phyloP scores from a whole-genome alignment of 2,329 filamentous ascomycete species.

The Aphanoascus verrucosus region DNA sequence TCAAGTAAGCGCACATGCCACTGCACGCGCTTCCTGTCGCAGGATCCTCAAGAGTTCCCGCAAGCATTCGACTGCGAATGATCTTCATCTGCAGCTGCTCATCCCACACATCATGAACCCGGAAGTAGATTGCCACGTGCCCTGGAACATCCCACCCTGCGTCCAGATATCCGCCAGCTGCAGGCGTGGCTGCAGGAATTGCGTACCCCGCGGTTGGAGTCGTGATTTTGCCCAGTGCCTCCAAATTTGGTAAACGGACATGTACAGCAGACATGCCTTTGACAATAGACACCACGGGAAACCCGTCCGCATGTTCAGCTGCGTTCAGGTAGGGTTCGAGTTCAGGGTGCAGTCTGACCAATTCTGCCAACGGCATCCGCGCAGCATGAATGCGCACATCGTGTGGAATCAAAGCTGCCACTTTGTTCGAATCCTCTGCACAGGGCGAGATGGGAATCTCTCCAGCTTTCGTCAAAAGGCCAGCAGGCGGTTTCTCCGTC shows the following conservation, averaged over 20 bases:
- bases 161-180: conserved; percentile 17
- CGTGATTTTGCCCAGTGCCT: conserved; percentile 41
- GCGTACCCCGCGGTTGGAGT: conserved; percentile 17
- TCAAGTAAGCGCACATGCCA: conserved; percentile 36
- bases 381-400: conserved; percentile 51
- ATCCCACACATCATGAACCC: conserved; percentile 20
- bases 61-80: conserved; percentile 26
- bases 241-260: conserved; percentile 45
- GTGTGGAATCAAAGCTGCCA: conserved; percentile 56
- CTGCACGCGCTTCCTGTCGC: conserved; percentile 43
- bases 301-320: conserved; percentile 21
- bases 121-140: conserved; percentile 24
- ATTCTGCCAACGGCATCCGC: conserved; percentile 21
- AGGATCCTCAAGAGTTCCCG: conserved; percentile 35
- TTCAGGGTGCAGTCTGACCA: conserved; percentile 20
- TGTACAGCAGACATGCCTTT: conserved; percentile 53
- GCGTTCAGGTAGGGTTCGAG: conserved; percentile 18
- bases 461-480: conserved; percentile 34
- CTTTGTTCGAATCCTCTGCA: conserved; percentile 29
- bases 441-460: conserved; percentile 33
- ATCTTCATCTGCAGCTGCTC: conserved; percentile 18
- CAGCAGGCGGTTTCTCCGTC: conserved; percentile 11
- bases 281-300: conserved; percentile 53
- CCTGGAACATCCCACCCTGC: conserved; percentile 21
- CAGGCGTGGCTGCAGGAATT: conserved; percentile 16